These are phyloP conservation scores for Chaetomiaceae sp. DNA, from an alignment of 2,329 filamentous ascomycete species.

Conservation along the genomic window DNA sequence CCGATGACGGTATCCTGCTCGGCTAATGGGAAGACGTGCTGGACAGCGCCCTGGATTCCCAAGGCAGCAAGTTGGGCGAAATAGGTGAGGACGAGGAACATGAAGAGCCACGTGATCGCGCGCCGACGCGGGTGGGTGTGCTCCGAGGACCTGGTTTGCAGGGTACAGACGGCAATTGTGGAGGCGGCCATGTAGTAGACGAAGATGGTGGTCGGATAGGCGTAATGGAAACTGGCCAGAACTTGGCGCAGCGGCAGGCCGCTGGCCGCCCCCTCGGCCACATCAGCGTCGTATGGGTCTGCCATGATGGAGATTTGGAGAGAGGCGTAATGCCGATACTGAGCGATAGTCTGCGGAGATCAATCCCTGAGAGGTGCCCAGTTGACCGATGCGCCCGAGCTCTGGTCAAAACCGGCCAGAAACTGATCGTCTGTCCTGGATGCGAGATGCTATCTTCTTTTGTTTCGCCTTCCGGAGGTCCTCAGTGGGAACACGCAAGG, in stretches of 20 bases:
- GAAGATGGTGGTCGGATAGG: conserved; percentile 54
- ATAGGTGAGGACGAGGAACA: conserved; percentile 44
- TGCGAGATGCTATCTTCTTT: neutral
- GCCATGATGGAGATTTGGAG: conserved; percentile 12
- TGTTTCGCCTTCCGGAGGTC: neutral
- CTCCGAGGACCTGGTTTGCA: conserved; percentile 43
- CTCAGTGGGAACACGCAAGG: neutral
- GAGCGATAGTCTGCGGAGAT: neutral
- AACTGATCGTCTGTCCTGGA: neutral
- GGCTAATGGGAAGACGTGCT: conserved; percentile 36
- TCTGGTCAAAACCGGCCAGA: neutral
- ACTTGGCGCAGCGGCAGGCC: conserved; percentile 28
- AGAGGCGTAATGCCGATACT: neutral
- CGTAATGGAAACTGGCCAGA: conserved; percentile 51
- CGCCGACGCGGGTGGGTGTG: conserved; percentile 38
- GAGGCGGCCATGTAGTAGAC: conserved; percentile 53
- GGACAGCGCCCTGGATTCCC: conserved; percentile 34
- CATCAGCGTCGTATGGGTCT: conserved; percentile 17
- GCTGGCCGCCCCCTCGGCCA: conserved; percentile 6
- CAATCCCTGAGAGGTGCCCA: neutral
- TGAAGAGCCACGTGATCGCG: conserved; percentile 42
- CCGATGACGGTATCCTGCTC: conserved; percentile 52
- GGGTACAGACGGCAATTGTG: conserved; percentile 48
- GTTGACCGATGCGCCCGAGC: neutral
- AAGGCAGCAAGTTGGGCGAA: conserved; percentile 43